Conservation (phyloP, 805 yeast genomes). For the Pichia occidentalis region DNA sequence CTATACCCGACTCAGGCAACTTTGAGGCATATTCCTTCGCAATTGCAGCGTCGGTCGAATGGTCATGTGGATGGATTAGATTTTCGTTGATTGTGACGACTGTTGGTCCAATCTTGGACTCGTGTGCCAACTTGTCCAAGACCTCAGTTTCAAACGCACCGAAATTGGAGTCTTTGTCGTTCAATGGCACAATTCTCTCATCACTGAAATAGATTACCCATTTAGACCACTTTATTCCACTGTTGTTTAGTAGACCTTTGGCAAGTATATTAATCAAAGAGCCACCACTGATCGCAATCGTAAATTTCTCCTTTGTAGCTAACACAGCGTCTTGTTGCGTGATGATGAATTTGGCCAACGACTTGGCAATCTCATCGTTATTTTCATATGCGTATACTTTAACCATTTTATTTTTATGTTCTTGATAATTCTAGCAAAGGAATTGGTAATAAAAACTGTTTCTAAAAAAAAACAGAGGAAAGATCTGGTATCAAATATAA, state of each 20-base stretch:
- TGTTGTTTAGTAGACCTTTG: slow-evolving; percentile 58
- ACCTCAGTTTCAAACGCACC: slow-evolving; percentile 68
- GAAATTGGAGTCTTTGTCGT: slow-evolving; percentile 79
- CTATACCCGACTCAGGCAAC: slow-evolving; percentile 48
- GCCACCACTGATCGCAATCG: slow-evolving; percentile 86
- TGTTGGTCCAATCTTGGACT: slow-evolving; percentile 44
- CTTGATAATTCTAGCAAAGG: neutral
- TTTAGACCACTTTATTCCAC: slow-evolving; percentile 51
- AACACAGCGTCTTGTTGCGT: slow-evolving; percentile 58
- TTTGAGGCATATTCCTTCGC: slow-evolving; percentile 57
- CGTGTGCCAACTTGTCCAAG: slow-evolving; percentile 39
- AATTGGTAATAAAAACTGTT: neutral
- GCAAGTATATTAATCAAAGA: slow-evolving; percentile 71
- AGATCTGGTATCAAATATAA: neutral
- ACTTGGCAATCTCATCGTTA: slow-evolving; percentile 43
- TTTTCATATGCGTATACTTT: slow-evolving; percentile 45
- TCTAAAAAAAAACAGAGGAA: neutral
- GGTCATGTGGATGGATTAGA: slow-evolving; percentile 45
- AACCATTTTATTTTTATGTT: slow-evolving; percentile 16
- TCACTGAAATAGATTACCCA: slow-evolving; percentile 87
- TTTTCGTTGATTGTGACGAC: slow-evolving; percentile 61
- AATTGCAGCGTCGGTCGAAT: slow-evolving; percentile 45
- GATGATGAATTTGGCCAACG: slow-evolving; percentile 60
- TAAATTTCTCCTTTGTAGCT: slow-evolving; percentile 39
- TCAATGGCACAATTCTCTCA: slow-evolving; percentile 81